Base-by-base conservation (phyloP, 1,284 basidiomycete genomes). In the Ceraceosorus bombacis region DNA sequence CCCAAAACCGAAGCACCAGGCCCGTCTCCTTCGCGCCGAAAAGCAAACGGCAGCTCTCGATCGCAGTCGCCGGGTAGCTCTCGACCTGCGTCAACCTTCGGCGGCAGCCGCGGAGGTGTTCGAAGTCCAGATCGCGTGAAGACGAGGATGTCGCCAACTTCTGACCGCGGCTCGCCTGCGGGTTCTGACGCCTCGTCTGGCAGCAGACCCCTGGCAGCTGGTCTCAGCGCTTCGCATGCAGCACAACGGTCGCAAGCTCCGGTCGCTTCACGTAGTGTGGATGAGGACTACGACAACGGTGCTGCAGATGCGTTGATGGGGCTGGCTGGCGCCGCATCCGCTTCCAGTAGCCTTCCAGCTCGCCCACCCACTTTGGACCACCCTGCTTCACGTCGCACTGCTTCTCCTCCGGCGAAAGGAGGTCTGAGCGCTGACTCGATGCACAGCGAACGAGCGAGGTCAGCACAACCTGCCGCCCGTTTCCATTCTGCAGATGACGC, bases 251-350 rank as follows among this genome's bases (percentile, higher is more conserved):
- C 50, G 27, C 38, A 15, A 48, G 49, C 51, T 48, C 10, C 41
- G n/a, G 27, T 62, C 2, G 60, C 67, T 4, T 64, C 61, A 36
- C 64, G 74, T 40, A 63, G 66, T 50, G 66, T 74, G 12, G 72
- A 74, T 53, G 72, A 76, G 60, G 69, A 74, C 58, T 76, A 77
- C 50, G 74, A 77, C 54, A 70, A 74, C 41, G 69, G 73, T 9
- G 75, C 75, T 38, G 75, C 74, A 0, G 72, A 74, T 59, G 74
- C 75, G 4, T 64, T 77, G 9, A 74, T 77, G 71, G 75, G 75
- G 27, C 67, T 77, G 4, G 75, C 74, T 7, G 73, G 75, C 17
- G 75, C 75, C 6, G 74, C 74, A 10, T 59, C 65, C 13, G 65
- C 63, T 37, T 60, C 57, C 41, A 54, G 50, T 5, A 52, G 36